These are phyloP conservation scores for Mycena rosella DNA, from an alignment of 768 basidiomycete genomes.

Conservation along the genomic window DNA sequence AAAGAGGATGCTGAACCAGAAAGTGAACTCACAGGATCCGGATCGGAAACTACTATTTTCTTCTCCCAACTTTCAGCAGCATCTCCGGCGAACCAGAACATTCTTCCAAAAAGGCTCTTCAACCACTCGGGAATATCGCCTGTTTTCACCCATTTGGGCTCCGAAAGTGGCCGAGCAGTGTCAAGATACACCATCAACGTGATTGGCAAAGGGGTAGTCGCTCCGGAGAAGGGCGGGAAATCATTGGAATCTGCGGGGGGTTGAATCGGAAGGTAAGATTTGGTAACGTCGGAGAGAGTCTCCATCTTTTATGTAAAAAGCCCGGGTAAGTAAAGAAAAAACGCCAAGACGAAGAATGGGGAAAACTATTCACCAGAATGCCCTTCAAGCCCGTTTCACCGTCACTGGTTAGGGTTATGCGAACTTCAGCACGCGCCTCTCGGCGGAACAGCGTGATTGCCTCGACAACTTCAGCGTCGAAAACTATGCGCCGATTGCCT, in stretches of 20 bases:
- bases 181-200: constrained; percentile 87
- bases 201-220: constrained; percentile 64
- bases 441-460: constrained; percentile 83
- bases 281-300: constrained; percentile 45
- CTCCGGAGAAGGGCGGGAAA: constrained; percentile 79
- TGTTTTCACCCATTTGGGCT: constrained; percentile 97
- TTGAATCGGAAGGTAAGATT: constrained; percentile 75
- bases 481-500: constrained; percentile 86
- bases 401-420: constrained; percentile 69
- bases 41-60: constrained; percentile 92
- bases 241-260: constrained; percentile 58
- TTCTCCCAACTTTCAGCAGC: constrained; percentile 94
- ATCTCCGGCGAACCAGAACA: constrained; percentile 89
- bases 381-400: constrained; percentile 74
- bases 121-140: constrained; percentile 97
- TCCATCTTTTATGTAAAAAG: constrained; percentile 68
- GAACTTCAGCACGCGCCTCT: constrained; percentile 89
- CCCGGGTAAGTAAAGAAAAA: constrained; percentile 23
- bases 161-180: constrained; percentile 88
- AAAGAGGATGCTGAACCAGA: neutral
- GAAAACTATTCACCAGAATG: constrained; percentile 70
- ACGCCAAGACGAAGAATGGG: constrained; percentile 3
- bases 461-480: constrained; percentile 91
- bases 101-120: constrained; percentile 86
- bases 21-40: constrained; percentile 82